Percentiles rank a stretch among this genome's conserved stretches.
phyloP scores from a whole-genome alignment of 192 early-diverging fungal genomes.

The Coemansia sp. region DNA sequence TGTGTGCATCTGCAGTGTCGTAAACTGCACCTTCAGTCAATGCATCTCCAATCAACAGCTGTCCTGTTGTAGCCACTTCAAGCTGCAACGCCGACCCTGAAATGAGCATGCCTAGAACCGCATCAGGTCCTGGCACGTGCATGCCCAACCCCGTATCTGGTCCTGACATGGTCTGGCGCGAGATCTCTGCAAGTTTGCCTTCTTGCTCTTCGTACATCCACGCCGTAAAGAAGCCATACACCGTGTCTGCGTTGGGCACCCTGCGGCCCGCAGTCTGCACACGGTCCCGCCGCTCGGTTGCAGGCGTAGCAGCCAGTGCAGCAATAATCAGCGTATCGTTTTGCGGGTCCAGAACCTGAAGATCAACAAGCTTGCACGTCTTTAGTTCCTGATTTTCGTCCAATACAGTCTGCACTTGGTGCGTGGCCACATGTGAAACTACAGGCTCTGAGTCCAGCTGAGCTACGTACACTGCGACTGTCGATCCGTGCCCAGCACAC shows the following conservation, averaged over 20 bases:
- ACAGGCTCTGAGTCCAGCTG: neutral
- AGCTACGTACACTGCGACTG: constrained; percentile 1
- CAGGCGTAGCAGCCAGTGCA: constrained; percentile 11
- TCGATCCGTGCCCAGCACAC: constrained; percentile 25
- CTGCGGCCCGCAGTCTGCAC: neutral
- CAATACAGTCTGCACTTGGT: neutral
- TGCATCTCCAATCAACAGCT: constrained; percentile 24
- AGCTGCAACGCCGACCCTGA: constrained; percentile 22
- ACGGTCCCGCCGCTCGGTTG: neutral
- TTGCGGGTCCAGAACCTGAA: constrained; percentile 14
- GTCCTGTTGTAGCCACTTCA: constrained; percentile 23
- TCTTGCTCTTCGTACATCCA: constrained; percentile 19
- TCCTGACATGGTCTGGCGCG: constrained; percentile 8
- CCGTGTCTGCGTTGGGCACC: neutral
- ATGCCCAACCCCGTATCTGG: constrained; percentile 24
- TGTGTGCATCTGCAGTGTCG: neutral
- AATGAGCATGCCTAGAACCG: constrained; percentile 29
- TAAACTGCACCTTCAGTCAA: neutral
- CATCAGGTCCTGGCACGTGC: constrained; percentile 9
- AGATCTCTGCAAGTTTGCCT: neutral
- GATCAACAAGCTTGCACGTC: constrained; percentile 10
- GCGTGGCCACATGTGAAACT: neutral
- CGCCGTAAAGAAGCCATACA: constrained; percentile 15
- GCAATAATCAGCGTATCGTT: constrained; percentile 8
- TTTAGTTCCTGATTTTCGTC: neutral